Evolutionary conservation across 345 rosid species (phyloP).

Genomic region (Arabidopsis suecica): DNA sequence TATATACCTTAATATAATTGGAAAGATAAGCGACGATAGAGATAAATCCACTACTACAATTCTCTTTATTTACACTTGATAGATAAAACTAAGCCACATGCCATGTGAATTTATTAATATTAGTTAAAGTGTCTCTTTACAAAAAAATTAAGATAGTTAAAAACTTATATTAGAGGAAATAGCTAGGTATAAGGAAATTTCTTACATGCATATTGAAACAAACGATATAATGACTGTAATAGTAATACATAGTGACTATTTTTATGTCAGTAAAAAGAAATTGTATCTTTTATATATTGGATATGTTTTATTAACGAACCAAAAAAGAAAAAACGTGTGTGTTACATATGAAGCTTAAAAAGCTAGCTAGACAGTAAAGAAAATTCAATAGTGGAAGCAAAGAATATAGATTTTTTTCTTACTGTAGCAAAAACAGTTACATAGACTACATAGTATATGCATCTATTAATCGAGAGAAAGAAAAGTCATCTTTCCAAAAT

Average conservation of each 20-base stretch:
- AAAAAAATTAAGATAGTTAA: too few relatives aligned
- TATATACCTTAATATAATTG: background rate
- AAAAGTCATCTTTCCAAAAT: slow-evolving; percentile 13
- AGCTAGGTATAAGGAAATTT: too few relatives aligned
- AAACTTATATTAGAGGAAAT: too few relatives aligned
- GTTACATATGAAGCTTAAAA: background rate
- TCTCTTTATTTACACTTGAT: slow-evolving; percentile 23
- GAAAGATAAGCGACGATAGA: slow-evolving; percentile 2
- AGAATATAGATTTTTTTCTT: background rate
- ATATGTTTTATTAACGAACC: background rate
- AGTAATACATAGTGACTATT: too few relatives aligned
- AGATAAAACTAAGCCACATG: slow-evolving; percentile 11
- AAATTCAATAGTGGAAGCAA: background rate
- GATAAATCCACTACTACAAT: background rate
- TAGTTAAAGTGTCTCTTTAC: too few relatives aligned
- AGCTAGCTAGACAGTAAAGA: background rate
- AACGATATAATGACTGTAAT: too few relatives aligned
- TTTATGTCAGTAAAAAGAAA: background rate
- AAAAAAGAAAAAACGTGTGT: background rate
- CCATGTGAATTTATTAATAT: background rate
- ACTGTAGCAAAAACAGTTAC: background rate
- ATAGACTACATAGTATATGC: background rate
- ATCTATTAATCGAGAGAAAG: background rate
- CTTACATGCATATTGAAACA: too few relatives aligned
- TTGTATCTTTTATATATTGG: too few relatives aligned